Base-by-base conservation (phyloP, 2,329 filamentous ascomycete species). In the Sporothrix curviconia region DNA sequence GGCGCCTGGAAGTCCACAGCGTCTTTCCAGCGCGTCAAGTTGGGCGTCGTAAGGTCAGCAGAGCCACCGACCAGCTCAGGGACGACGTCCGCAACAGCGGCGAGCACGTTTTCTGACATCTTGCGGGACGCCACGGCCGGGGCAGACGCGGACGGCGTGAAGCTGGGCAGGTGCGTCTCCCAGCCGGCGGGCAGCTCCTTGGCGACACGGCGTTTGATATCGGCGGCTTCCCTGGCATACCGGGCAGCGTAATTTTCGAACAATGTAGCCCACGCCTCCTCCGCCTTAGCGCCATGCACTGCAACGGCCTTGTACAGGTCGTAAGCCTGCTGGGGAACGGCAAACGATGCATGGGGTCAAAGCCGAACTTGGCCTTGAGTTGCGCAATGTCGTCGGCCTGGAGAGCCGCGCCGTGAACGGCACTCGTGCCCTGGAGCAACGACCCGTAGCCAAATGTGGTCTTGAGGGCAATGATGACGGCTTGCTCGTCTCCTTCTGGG, bases 391-490 rank as follows among this genome's bases (percentile, higher is more conserved):
- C 94, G 68, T 96, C 92, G 64, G 85, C 83, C 85, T 97, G 97
- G 66, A 99, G 84, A 61, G 94, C 88, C 73, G 92, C 91, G 67
- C 94, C 94, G 83, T 99, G 94, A 62, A 99, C 94, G 74, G 90
- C 90, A 73, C 90, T 87, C 66, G 94, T 97, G 69, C 94, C 94
- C 80, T 95, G 84, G 68, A 94, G 84, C 75, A 88, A 84, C 67
- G 94, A 97, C 68, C 94, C 94, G 77, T 87, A 97, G 69, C 94
- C 94, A 71, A 99, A 99, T 74, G 89, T 97, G 71, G 94, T 99
- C 72, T 85, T 91, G 68, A 99, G 85, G 81, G 95, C 92, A 81
- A 99, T 96, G 69, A 99, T 79, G 92, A 88, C 63, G 94, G 94
- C 87, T 97, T 99, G 82, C 96, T 84, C 75, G 85, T 97, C 76